Evolutionary conservation across 257 asterid genomes (phyloP).

Genomic region (Solanum bulbocastanum): DNA sequence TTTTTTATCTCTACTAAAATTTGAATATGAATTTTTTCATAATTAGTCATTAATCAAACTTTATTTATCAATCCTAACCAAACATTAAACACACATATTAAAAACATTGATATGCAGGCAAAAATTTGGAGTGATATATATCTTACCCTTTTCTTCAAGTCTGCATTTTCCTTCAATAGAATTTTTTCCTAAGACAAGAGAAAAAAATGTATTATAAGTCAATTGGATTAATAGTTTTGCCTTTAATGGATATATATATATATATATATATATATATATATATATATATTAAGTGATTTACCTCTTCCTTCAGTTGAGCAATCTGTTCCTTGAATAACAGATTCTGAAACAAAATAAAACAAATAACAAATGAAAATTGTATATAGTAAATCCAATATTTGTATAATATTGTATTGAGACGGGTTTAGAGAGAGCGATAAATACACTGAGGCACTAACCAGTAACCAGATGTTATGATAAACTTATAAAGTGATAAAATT

Average conservation of each 20-base stretch:
- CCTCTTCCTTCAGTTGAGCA: constrained; percentile 35
- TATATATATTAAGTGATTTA: neutral
- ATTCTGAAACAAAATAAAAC: constrained; percentile 15
- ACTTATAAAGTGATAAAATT: neutral
- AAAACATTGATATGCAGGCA: neutral
- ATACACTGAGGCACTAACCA: neutral
- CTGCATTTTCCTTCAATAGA: constrained; percentile 25
- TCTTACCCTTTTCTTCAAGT: constrained; percentile 35
- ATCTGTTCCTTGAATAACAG: constrained; percentile 21
- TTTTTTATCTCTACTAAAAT: neutral
- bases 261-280: neutral
- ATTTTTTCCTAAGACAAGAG: constrained; percentile 23
- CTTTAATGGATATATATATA: neutral
- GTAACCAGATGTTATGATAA: neutral
- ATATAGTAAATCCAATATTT: neutral
- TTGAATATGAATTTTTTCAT: neutral
- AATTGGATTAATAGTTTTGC: neutral
- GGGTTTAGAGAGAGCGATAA: neutral
- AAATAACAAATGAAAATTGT: neutral
- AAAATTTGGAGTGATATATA: neutral
- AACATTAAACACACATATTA: neutral
- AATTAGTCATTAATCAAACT: neutral
- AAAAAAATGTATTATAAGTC: neutral
- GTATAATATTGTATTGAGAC: neutral
- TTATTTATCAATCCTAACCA: neutral